Percentiles rank a stretch among this genome's conserved stretches.
Evolutionary conservation across 768 basidiomycete species (phyloP).

Genomic region (Artomyces pyxidatus): DNA sequence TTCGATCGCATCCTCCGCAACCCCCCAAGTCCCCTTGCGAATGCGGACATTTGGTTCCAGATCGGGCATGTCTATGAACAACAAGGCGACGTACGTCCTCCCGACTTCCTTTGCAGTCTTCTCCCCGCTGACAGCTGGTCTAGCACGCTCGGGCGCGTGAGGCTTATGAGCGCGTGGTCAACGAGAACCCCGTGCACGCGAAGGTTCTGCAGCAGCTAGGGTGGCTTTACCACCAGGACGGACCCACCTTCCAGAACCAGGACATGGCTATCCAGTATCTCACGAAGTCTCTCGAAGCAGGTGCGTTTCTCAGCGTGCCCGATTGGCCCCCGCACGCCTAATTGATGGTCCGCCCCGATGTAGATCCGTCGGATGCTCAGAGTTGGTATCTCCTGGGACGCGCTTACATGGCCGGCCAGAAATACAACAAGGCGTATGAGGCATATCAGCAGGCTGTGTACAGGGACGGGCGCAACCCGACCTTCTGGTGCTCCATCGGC

Average conservation of each 20-base stretch:
- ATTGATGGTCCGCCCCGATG: not conserved
- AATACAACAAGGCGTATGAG: constrained; percentile 99
- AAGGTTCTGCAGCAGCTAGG: constrained; percentile 98
- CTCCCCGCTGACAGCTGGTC: no score
- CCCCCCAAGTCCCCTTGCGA: constrained; percentile 91
- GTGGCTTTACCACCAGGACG: constrained; percentile 95
- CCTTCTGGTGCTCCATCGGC: constrained; percentile 99
- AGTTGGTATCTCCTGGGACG: constrained; percentile 98
- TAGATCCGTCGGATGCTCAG: constrained; percentile 92
- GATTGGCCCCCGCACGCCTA: not conserved
- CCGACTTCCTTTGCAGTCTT: constrained; percentile 9
- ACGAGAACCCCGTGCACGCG: constrained; percentile 88
- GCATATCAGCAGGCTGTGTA: constrained; percentile 99
- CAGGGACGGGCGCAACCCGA: constrained; percentile 96
- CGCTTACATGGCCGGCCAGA: constrained; percentile 97
- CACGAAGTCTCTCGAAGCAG: constrained; percentile 92
- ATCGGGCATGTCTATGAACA: constrained; percentile 98
- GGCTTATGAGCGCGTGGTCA: constrained; percentile 92
- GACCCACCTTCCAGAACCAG: constrained; percentile 91
- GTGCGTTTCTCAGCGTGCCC: constrained; percentile 34
- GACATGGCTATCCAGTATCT: constrained; percentile 90
- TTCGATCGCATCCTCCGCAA: constrained; percentile 96
- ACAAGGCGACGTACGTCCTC: constrained; percentile 76
- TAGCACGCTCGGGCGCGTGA: constrained; percentile 88
- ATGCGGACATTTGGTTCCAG: constrained; percentile 99